phyloP scores from a whole-genome alignment of 1,284 basidiomycete genomes.

The Cryptococcus maquisensis region DNA sequence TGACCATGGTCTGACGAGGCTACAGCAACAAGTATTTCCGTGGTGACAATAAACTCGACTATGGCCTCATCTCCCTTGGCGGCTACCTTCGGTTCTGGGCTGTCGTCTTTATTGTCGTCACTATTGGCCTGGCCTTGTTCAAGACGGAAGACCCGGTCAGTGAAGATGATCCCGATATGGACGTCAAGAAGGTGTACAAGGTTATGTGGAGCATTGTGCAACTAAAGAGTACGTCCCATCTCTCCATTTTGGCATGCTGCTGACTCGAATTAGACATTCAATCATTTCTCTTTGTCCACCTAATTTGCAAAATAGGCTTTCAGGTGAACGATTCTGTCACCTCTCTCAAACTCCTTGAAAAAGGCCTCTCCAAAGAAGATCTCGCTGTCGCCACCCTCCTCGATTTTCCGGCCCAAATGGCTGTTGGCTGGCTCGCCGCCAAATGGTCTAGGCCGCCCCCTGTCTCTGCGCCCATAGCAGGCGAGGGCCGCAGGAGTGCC shows the following conservation, averaged over 20 bases:
- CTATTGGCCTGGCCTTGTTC: constrained; percentile 80
- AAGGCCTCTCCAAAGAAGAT: constrained; percentile 92
- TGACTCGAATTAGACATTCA: constrained; percentile 63
- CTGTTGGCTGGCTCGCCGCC: constrained; percentile 94
- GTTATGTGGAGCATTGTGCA: constrained; percentile 93
- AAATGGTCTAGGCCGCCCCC: constrained; percentile 65
- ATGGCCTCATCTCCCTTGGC: constrained; percentile 74
- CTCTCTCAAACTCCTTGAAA: constrained; percentile 92
- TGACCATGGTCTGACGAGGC: constrained; percentile 47
- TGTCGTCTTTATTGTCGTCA: constrained; percentile 72
- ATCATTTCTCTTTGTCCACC: constrained; percentile 77
- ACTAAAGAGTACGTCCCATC: constrained; percentile 65
- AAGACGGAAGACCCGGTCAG: constrained; percentile 83
- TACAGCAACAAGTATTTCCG: constrained; percentile 66
- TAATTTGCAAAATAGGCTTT: constrained; percentile 93
- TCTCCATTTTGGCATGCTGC: constrained; percentile 42
- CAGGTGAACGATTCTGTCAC: constrained; percentile 92
- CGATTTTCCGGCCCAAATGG: constrained; percentile 96
- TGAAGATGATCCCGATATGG: constrained; percentile 76
- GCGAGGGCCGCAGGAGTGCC: neutral
- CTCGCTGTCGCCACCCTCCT: constrained; percentile 90
- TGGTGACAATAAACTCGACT: constrained; percentile 54
- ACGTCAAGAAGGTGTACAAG: constrained; percentile 82
- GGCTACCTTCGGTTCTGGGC: constrained; percentile 87
- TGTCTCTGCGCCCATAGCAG: constrained; percentile 8